Conservation (phyloP, 345 rosid species). For the Gossypium stocksii region DNA sequence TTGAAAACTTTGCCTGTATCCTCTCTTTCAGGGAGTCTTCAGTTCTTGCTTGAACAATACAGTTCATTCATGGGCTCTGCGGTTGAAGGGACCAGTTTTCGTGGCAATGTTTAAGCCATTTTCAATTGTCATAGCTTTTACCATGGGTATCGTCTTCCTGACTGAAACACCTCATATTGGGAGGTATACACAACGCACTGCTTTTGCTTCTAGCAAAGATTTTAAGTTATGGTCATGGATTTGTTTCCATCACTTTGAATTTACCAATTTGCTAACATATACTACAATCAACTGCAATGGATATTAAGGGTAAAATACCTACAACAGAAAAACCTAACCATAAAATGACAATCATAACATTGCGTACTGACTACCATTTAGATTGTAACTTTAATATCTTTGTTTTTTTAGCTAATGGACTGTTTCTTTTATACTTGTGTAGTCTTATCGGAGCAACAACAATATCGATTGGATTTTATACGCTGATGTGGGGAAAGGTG, state of each 20-base stretch:
- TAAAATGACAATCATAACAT: background rate
- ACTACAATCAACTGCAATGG: background rate
- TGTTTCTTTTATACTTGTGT: background rate
- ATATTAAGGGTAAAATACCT: background rate
- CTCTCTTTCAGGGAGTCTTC: slow-evolving; percentile 48
- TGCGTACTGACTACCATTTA: background rate
- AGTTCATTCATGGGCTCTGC: slow-evolving; percentile 59
- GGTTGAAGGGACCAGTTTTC: slow-evolving; percentile 61
- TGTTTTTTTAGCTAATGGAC: background rate
- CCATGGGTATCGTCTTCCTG: slow-evolving; percentile 60
- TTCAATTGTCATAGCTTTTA: slow-evolving; percentile 66
- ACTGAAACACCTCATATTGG: slow-evolving; percentile 67
- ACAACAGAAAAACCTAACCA: background rate
- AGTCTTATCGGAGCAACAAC: slow-evolving; percentile 69
- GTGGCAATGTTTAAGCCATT: slow-evolving; percentile 73
- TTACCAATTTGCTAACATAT: background rate
- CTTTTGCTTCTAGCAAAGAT: background rate
- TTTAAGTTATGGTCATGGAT: background rate
- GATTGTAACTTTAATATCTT: background rate
- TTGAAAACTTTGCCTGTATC: background rate
- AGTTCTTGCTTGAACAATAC: slow-evolving; percentile 51
- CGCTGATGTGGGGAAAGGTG: slow-evolving; percentile 84
- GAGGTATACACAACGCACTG: slow-evolving; percentile 32
- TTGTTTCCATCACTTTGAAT: background rate
- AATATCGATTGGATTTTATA: slow-evolving; percentile 73